phyloP scores from a whole-genome alignment of 2,329 filamentous ascomycete genomes.

The Alternaria incomplexa region DNA sequence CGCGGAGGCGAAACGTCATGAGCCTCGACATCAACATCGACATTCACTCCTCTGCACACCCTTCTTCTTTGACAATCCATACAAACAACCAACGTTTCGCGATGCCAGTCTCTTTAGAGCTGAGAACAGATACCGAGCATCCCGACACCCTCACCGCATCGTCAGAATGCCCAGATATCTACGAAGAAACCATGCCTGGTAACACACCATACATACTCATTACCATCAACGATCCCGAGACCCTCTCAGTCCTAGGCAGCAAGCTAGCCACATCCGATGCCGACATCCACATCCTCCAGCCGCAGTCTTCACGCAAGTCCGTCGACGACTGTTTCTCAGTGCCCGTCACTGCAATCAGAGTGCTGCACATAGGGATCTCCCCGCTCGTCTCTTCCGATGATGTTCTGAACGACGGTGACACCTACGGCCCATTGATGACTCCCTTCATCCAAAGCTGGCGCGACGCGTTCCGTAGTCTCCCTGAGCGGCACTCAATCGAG shows the following conservation, averaged over 20 bases:
- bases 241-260: neutral
- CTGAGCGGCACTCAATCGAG: neutral
- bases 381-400: neutral
- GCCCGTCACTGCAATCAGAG: neutral
- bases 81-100: neutral
- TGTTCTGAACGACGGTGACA: neutral
- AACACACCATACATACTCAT: fast-evolving
- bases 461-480: neutral
- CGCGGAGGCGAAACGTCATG: neutral
- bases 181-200: neutral
- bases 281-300: neutral
- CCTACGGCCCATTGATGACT: neutral
- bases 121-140: neutral
- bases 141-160: neutral
- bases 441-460: neutral
- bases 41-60: neutral
- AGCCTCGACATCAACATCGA: neutral
- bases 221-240: neutral
- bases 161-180: neutral
- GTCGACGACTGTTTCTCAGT: neutral
- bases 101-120: neutral
- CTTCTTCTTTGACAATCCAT: neutral
- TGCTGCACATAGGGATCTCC: neutral
- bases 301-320: neutral
- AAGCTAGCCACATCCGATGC: neutral